Conservation (phyloP, 1,284 basidiomycete genomes). For the Sporisorium sorghi region DNA sequence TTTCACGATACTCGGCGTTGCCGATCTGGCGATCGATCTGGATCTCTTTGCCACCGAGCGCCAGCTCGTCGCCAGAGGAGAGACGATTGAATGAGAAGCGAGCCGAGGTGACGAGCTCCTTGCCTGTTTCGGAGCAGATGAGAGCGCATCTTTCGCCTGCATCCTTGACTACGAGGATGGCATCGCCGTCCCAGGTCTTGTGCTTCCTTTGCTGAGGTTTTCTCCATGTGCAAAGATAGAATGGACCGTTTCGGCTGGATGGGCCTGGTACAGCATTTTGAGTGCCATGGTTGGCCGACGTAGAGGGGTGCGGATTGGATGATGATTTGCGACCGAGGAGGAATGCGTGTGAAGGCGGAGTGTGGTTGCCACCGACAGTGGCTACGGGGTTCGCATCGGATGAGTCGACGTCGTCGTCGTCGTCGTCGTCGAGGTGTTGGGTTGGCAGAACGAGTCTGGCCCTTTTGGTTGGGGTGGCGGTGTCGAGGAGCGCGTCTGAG, state of each 20-base stretch:
- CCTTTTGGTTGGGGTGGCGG: constrained; percentile 20
- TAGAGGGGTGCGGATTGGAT: constrained; percentile 5
- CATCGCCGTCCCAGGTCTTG: constrained; percentile 83
- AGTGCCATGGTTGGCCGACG: background rate
- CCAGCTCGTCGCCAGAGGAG: constrained; percentile 49
- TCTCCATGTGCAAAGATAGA: constrained; percentile 71
- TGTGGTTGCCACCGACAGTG: constrained; percentile 10
- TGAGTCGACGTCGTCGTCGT: constrained; percentile 11
- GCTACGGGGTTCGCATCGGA: background rate
- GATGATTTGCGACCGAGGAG: constrained; percentile 26
- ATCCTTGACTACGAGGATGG: constrained; percentile 60
- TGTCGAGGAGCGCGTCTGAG: background rate
- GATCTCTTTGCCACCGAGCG: constrained; percentile 59
- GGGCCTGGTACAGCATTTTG: constrained; percentile 15
- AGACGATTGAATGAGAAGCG: constrained; percentile 39
- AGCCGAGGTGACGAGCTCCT: constrained; percentile 43
- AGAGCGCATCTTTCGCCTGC: constrained; percentile 51
- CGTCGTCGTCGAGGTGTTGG: constrained; percentile 19
- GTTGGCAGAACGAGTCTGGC: constrained; percentile 42
- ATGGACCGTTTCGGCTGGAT: constrained; percentile 46
- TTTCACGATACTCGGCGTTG: constrained; percentile 28
- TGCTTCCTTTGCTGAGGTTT: constrained; percentile 83
- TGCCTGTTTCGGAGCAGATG: constrained; percentile 56
- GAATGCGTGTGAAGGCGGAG: constrained; percentile 35
- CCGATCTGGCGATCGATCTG: constrained; percentile 48